These are phyloP conservation scores for Elsinoe fawcettii DNA, from an alignment of 2,329 filamentous ascomycete genomes.

Conservation along the genomic window DNA sequence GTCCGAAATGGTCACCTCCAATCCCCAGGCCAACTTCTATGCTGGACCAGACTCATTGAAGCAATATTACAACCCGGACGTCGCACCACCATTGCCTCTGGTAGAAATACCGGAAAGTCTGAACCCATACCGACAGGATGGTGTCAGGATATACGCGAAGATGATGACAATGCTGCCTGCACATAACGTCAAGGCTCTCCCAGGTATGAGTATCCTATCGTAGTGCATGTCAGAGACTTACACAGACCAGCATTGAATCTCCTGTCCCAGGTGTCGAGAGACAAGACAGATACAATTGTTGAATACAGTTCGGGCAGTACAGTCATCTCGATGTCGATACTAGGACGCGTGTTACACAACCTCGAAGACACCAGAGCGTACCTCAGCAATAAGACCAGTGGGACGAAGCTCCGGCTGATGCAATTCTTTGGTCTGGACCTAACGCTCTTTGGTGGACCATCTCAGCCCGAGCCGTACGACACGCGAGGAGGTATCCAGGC, in stretches of 20 bases:
- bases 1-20: constrained; percentile 1
- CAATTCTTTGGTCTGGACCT: constrained; percentile 53
- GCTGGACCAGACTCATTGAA: constrained; percentile 49
- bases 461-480: constrained; percentile 50
- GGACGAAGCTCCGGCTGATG: constrained; percentile 48
- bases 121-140: constrained; percentile 51
- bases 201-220: constrained; percentile 34
- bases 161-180: constrained; percentile 59
- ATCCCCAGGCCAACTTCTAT: constrained; percentile 43
- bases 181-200: constrained; percentile 58
- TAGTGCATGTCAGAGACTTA: background rate
- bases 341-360: constrained; percentile 45
- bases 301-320: constrained; percentile 58
- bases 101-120: constrained; percentile 52
- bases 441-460: constrained; percentile 52
- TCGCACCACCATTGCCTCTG: constrained; percentile 50
- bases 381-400: constrained; percentile 52
- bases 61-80: constrained; percentile 54
- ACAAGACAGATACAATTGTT: constrained; percentile 44
- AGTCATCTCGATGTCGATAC: constrained; percentile 52
- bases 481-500: constrained; percentile 47
- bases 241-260: background rate
- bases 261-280: constrained; percentile 3
- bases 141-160: constrained; percentile 57
- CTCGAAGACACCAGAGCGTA: constrained; percentile 48